phyloP scores from a whole-genome alignment of 164 flowering plant species.

The Tetrastigma voinierianum region DNA sequence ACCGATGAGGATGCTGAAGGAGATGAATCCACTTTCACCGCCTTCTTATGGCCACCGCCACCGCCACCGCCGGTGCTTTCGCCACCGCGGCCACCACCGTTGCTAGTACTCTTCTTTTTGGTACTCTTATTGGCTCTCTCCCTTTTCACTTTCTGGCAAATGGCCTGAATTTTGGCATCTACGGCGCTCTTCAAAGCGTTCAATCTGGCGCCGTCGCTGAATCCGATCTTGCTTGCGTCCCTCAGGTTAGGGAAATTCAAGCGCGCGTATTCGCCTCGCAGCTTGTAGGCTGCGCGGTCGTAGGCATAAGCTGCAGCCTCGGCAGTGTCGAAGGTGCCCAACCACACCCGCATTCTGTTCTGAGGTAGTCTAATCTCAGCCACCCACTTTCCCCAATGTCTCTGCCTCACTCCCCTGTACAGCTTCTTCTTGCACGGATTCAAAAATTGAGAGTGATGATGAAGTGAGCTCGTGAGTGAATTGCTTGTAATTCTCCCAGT shows the following conservation, averaged over 20 bases:
- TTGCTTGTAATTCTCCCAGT: not conserved
- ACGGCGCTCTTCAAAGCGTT: slow-evolving; percentile 52
- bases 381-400: slow-evolving; percentile 99
- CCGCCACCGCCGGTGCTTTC: not conserved
- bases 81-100: not conserved
- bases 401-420: slow-evolving; percentile 96
- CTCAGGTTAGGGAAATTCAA: slow-evolving; percentile 74
- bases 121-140: slow-evolving; percentile 39
- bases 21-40: slow-evolving; percentile 10
- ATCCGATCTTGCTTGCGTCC: slow-evolving; percentile 48
- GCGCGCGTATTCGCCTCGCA: slow-evolving; percentile 85
- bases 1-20: slow-evolving; percentile 19
- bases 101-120: slow-evolving; percentile 10
- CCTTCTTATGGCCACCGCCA: slow-evolving; percentile 11
- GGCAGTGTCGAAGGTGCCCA: slow-evolving; percentile 88
- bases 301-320: slow-evolving; percentile 95
- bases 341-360: slow-evolving; percentile 86
- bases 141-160: slow-evolving; percentile 57
- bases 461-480: slow-evolving; percentile 6
- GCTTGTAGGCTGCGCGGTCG: slow-evolving; percentile 88
- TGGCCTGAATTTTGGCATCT: slow-evolving; percentile 86
- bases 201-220: slow-evolving; percentile 38
- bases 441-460: slow-evolving; percentile 5
- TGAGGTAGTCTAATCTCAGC: slow-evolving; percentile 96
- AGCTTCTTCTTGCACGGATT: slow-evolving; percentile 54